Percentiles rank a stretch among this genome's conserved stretches.
Evolutionary conservation across 2,329 filamentous ascomycete species (phyloP).

Genomic region (Ophiocordyceps sinensis): DNA sequence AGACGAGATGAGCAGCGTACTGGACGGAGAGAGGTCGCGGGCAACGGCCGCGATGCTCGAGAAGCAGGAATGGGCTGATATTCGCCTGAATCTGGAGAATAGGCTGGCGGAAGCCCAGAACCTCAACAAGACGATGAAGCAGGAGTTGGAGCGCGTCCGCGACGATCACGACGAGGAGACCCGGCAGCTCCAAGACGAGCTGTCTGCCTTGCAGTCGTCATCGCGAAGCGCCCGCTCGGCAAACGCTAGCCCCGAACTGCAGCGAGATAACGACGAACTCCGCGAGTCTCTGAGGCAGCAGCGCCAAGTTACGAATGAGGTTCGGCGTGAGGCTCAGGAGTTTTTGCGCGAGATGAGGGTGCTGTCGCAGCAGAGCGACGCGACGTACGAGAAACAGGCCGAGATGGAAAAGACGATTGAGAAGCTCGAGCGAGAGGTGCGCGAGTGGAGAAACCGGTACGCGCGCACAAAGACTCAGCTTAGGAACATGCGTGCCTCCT

Average conservation of each 20-base stretch:
- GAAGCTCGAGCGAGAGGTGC: slow-evolving; percentile 66
- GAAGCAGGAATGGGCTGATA: slow-evolving; percentile 55
- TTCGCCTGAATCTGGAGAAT: slow-evolving; percentile 53
- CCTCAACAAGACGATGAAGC: slow-evolving; percentile 65
- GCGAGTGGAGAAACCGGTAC: slow-evolving; percentile 83
- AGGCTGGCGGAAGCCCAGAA: slow-evolving; percentile 61
- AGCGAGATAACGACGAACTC: slow-evolving; percentile 55
- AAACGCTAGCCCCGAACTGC: slow-evolving; percentile 37
- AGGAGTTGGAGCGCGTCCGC: slow-evolving; percentile 62
- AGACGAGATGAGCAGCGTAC: slow-evolving; percentile 46
- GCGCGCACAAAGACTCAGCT: slow-evolving; percentile 78
- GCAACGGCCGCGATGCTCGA: slow-evolving; percentile 40
- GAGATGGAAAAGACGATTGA: slow-evolving; percentile 62
- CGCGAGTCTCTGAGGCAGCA: slow-evolving; percentile 56
- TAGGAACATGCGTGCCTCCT: slow-evolving; percentile 65
- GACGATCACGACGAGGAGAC: slow-evolving; percentile 52
- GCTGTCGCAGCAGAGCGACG: slow-evolving; percentile 66
- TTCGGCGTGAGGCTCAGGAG: slow-evolving; percentile 66
- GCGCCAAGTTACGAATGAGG: slow-evolving; percentile 72
- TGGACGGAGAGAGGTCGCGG: slow-evolving; percentile 43
- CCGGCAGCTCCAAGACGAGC: slow-evolving; percentile 38
- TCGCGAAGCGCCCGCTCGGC: slow-evolving; percentile 9
- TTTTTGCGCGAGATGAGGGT: slow-evolving; percentile 83
- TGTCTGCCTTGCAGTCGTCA: slow-evolving; percentile 27
- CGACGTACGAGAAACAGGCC: slow-evolving; percentile 69